A percentile compares a stretch with the other conserved stretches of the same genome.
These are phyloP conservation scores for Psophocarpus tetragonolobus DNA, from an alignment of 306 rosid species.

Conservation along the genomic window DNA sequence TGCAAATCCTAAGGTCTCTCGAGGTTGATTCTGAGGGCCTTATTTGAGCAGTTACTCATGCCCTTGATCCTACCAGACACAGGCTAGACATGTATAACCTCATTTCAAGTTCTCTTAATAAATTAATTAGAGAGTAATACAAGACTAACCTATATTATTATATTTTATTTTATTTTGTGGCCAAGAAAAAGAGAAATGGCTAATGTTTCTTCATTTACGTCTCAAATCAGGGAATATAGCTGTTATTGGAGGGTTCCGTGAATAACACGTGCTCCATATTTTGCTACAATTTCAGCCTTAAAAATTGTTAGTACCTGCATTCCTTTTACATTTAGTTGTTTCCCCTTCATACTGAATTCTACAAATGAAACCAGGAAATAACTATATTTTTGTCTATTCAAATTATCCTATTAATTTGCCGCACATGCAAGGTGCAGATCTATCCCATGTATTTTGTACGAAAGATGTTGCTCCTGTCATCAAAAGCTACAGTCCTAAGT, in stretches of 20 bases:
- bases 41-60: slow-evolving; percentile 67
- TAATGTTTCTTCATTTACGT: slow-evolving; percentile 35
- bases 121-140: too few relatives aligned
- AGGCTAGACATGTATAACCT: slow-evolving; percentile 71
- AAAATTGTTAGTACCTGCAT: background rate
- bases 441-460: slow-evolving; percentile 12
- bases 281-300: slow-evolving; percentile 89
- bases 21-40: slow-evolving; percentile 71
- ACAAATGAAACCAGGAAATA: background rate
- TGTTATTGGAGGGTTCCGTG: slow-evolving; percentile 79
- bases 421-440: slow-evolving; percentile 4
- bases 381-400: background rate
- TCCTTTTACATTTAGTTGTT: background rate
- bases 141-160: too few relatives aligned
- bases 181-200: background rate
- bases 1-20: slow-evolving; percentile 44
- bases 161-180: too few relatives aligned
- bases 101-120: background rate
- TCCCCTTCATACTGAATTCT: background rate
- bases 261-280: slow-evolving; percentile 98
- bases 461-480: slow-evolving; percentile 15
- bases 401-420: background rate
- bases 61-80: slow-evolving; percentile 64
- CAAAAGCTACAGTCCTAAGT: slow-evolving; percentile 17
- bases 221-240: slow-evolving; percentile 55